These are phyloP conservation scores for Panaeolus papilionaceus DNA, from an alignment of 768 basidiomycete genomes.

Conservation along the genomic window DNA sequence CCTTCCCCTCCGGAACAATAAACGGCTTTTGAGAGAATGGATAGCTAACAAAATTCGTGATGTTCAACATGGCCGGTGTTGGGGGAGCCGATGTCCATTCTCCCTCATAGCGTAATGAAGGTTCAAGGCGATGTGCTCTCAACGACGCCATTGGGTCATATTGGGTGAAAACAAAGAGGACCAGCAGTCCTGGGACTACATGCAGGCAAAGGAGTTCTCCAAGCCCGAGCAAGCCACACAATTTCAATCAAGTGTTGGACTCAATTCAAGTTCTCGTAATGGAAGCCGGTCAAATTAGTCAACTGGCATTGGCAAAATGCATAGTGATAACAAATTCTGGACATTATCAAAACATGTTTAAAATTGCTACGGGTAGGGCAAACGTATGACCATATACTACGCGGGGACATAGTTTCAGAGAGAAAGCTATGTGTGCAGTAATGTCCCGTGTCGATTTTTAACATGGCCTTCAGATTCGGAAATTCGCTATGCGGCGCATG, in stretches of 20 bases:
- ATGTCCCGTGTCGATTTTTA: too few species aligned
- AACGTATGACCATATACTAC: too few species aligned
- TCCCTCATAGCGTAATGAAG: neutral
- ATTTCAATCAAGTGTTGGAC: neutral
- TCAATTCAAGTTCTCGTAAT: neutral
- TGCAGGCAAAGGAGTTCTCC: neutral
- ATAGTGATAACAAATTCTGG: too few species aligned
- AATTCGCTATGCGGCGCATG: too few species aligned
- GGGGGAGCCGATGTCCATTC: neutral
- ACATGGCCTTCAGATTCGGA: too few species aligned
- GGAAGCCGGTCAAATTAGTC: neutral
- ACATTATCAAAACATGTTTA: too few species aligned
- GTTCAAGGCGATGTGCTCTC: constrained; percentile 6
- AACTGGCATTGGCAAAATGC: too few species aligned
- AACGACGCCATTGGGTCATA: constrained; percentile 1
- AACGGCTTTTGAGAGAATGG: neutral
- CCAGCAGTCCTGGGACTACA: neutral
- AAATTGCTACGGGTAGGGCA: too few species aligned
- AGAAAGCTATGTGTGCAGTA: too few species aligned
- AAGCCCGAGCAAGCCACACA: neutral
- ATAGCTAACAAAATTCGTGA: neutral
- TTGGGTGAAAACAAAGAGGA: neutral
- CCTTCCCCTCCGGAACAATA: neutral
- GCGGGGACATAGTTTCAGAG: too few species aligned
- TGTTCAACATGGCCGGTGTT: neutral